Conservation (phyloP, 305 asterid species). For the Fraxinus albicans region DNA sequence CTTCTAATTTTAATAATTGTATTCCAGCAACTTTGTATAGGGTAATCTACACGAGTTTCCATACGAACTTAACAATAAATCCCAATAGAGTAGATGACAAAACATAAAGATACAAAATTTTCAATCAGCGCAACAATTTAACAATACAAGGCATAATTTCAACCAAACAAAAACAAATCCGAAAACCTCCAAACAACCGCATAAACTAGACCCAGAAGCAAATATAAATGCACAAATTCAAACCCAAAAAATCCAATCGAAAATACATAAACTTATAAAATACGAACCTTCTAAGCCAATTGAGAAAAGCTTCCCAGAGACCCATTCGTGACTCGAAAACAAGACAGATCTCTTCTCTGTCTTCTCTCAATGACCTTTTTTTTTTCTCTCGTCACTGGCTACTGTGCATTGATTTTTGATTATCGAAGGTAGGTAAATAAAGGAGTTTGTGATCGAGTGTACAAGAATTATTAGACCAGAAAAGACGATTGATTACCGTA, state of each 20-base stretch:
- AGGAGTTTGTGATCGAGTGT: conserved; percentile 5
- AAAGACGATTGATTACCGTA: conserved; percentile 5
- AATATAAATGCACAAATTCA: background rate
- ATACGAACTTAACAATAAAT: background rate
- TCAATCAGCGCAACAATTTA: background rate
- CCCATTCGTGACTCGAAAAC: conserved; percentile 65
- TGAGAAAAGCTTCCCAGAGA: conserved; percentile 96
- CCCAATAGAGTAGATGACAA: background rate
- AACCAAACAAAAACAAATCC: background rate
- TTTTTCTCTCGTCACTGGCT: conserved; percentile 1
- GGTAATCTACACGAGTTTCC: background rate
- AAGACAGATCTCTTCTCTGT: conserved; percentile 43
- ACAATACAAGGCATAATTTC: background rate
- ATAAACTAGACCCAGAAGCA: conserved; percentile 6
- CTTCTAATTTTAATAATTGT: background rate
- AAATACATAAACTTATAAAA: background rate
- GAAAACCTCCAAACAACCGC: conserved; percentile 3
- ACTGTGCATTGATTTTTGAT: conserved; percentile 15
- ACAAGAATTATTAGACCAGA: conserved; percentile 20
- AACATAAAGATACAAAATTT: background rate
- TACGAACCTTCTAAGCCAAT: conserved; percentile 88
- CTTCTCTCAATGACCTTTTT: conserved; percentile 43
- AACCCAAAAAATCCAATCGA: conserved; percentile 12
- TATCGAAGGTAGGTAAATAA: conserved; percentile 13
- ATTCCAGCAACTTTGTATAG: background rate